Evolutionary conservation across 148 eudicot species (phyloP).

Genomic region (Hydrangea macrophylla): DNA sequence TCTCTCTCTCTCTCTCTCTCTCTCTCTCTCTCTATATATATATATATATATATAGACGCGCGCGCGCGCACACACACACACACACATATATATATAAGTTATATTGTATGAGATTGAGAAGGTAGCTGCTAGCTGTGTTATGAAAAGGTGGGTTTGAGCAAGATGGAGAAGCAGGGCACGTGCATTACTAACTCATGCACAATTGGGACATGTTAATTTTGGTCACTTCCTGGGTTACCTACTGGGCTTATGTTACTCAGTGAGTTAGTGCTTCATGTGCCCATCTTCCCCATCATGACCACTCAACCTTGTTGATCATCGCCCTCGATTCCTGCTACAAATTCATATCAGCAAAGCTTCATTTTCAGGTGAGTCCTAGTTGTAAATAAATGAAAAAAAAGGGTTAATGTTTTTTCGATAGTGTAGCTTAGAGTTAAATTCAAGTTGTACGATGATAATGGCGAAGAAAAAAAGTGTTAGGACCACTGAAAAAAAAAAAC

Average conservation of each 20-base stretch:
- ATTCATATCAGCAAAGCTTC: background rate
- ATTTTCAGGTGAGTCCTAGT: constrained; percentile 4
- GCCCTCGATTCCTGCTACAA: background rate
- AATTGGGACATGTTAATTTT: background rate
- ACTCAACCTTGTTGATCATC: constrained; percentile 44
- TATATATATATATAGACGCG: no score
- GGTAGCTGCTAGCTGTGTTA: constrained; percentile 2
- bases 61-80: background rate
- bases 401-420: no score
- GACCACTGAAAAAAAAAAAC: background rate
- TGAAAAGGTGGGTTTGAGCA: constrained; percentile 60
- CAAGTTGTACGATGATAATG: background rate
- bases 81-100: background rate
- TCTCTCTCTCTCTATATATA: background rate
- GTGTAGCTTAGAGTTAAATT: background rate
- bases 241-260: background rate
- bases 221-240: background rate
- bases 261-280: constrained; percentile 98
- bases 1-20: constrained; percentile 12
- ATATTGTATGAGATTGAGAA: background rate
- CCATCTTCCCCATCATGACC: constrained; percentile 97
- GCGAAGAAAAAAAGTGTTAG: background rate
- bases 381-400: background rate
- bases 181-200: constrained; percentile 79
- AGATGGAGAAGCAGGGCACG: constrained; percentile 99